These are phyloP conservation scores for Silene vulgaris DNA, from an alignment of 179 eudicot genomes.

Conservation along the genomic window DNA sequence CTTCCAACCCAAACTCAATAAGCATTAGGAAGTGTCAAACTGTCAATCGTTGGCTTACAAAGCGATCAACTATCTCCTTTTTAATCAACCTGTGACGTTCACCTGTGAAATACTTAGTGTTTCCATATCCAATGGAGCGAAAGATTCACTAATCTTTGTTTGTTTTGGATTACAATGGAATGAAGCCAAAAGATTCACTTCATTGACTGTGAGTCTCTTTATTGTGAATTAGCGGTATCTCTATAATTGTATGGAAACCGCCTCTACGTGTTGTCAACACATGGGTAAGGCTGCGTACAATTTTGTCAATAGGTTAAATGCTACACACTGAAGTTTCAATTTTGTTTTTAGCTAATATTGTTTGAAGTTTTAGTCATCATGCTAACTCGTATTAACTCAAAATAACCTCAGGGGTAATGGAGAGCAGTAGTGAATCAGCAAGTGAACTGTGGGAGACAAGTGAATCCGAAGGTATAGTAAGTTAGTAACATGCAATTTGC, in stretches of 20 bases:
- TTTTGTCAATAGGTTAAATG: background rate
- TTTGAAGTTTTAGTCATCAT: background rate
- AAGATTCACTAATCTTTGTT: too few relatives aligned
- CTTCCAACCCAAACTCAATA: background rate
- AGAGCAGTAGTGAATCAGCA: conserved; percentile 14
- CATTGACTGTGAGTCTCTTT: too few relatives aligned
- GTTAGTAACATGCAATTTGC: background rate
- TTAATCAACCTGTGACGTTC: background rate
- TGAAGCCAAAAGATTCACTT: too few relatives aligned
- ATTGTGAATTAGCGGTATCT: too few relatives aligned
- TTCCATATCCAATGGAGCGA: too few relatives aligned
- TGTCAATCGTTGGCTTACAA: background rate
- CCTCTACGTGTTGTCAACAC: too few relatives aligned
- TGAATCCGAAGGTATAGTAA: conserved; percentile 28
- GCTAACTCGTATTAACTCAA: background rate
- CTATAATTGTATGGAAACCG: too few relatives aligned
- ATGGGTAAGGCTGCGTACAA: too few relatives aligned
- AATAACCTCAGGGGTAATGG: conserved; percentile 15
- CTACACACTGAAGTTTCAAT: background rate
- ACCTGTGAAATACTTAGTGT: background rate
- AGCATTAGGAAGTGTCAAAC: background rate
- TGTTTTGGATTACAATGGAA: too few relatives aligned
- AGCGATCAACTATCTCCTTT: background rate
- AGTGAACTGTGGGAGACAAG: conserved; percentile 21
- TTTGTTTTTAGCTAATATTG: background rate